Evolutionary conservation across 1,284 basidiomycete species (phyloP), one percentile per base, ranked within the genome.

Genomic region (Porogramme epimiltina): DNA sequence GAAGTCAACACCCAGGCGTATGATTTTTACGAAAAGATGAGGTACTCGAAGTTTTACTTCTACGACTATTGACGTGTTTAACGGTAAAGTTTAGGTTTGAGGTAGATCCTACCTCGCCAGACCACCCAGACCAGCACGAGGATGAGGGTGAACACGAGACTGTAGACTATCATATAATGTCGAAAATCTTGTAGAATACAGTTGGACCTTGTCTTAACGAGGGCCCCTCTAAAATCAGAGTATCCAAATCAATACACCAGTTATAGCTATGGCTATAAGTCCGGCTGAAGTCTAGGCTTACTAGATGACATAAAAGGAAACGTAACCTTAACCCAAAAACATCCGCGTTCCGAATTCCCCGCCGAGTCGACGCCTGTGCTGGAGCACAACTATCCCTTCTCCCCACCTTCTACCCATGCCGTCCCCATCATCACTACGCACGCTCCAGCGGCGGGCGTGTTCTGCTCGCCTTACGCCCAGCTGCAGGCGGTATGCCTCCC

Each of bases 401-500:
- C 42, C 37, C 18, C 19, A 23, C 19, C 37, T 23, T 41, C 26
- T 51, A 47, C 34, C 48, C 66, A 76, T 76, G 74, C 63, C 66
- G 42, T 64, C 73, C 20, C 59, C 59, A 40, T 61, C 66, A 25
- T 62, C 73, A 40, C 57, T 70, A 52, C 70, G 73, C 53, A 58
- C 62, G 31, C 60, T 71, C 49, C 59, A 64, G 47, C 55, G 52
- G 34, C 57, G 56, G 52, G 54, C 51, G 25, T 56, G 51, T 28
- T 51, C 58, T 28, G 39, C 58, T 43, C 64, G 64, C 34, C 49
- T 37, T 37, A 19, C 62, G 23, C 55, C 61, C 5, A 45, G 47
- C 31, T 55, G 48, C 33, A 52, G 61, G 47, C 80, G 87, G 10
- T 79, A 77, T 64, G 85, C 86, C 25, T 91, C 88, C n/a, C 86